A percentile compares a stretch with the other conserved stretches of the same genome.
phyloP scores from a whole-genome alignment of 2,329 filamentous ascomycete genomes.

The Aspergillus clavatus region DNA sequence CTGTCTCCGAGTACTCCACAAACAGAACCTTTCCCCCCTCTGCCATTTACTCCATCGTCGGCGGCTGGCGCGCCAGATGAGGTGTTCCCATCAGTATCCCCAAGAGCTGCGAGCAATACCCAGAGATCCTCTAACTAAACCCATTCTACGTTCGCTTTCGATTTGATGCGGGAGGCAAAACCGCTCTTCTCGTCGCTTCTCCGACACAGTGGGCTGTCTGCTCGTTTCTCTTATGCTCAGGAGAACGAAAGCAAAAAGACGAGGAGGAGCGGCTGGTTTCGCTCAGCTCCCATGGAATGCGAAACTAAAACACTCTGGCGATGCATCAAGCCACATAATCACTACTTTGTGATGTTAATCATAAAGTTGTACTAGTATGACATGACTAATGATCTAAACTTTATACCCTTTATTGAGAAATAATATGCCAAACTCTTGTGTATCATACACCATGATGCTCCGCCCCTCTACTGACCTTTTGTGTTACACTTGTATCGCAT shows the following conservation, averaged over 20 bases:
- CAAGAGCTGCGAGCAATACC: too few species aligned
- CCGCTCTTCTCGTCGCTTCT: too few species aligned
- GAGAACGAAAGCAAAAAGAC: neutral
- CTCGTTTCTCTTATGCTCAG: neutral
- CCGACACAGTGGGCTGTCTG: too few species aligned
- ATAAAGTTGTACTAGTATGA: constrained; percentile 9
- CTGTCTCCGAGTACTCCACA: constrained; percentile 16
- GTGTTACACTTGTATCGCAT: too few species aligned
- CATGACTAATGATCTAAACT: constrained; percentile 13
- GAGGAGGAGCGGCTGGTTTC: neutral
- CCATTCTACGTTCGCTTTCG: too few species aligned
- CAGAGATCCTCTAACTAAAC: too few species aligned
- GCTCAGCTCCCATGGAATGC: neutral
- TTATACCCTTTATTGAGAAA: constrained; percentile 5
- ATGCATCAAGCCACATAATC: too few species aligned
- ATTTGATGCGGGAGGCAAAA: too few species aligned
- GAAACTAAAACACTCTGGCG: too few species aligned
- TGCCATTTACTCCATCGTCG: constrained; percentile 19
- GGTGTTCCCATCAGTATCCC: constrained; percentile 1
- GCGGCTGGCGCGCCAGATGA: neutral
- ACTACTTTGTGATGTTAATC: neutral
- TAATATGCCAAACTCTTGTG: too few species aligned
- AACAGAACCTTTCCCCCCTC: constrained; percentile 33
- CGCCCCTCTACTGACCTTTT: too few species aligned
- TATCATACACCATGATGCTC: too few species aligned